Evolutionary conservation across 1,284 basidiomycete genomes (phyloP), one percentile per base, ranked within the genome.

Genomic region (Agaricales sp.): DNA sequence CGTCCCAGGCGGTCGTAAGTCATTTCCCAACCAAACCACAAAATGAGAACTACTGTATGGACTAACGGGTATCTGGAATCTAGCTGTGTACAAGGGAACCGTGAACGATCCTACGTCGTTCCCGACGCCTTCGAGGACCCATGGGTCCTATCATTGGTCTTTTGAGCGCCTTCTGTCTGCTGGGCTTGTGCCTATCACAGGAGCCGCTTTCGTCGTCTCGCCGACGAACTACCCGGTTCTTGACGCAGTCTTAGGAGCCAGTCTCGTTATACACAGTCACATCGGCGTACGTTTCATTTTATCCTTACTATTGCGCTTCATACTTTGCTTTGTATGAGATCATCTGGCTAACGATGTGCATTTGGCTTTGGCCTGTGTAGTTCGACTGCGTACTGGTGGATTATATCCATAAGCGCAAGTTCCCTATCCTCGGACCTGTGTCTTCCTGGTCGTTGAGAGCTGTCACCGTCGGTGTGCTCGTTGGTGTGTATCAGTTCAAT

Each of bases 121-220:
- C 74, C 94, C 94, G 23, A 64, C 82, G 20, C 80, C 92, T 4
- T 86, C 78, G 53, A 83, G 79, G 62, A 67, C 80, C 2, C 89
- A 96, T 61, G 95, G 96, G 46, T 95, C 92, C 1, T 87, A 97
- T 68, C 95, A 98, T 76, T 99, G 95, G 95, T 83, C 92, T 1
- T 97, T 98, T 62, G 95, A 99, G 68, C 87, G 95, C 49, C 74
- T 92, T 16, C 77, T 98, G 50, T 86, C 89, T 1, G 94, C 89
- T 0, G 73, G 82, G 20, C 81, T 99, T 55, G 77, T 99, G 16
- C 96, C 96, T 21, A 68, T 96, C 59, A 93, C 91, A 16, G 86
- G 76, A 22, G 84, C 85, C 30, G 86, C 90, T 0, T 88, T 87
- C 54, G 85, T 78, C 35, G 63, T 75, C 4, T 74, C 77, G 45